phyloP scores from a whole-genome alignment of 352 stramenopile genomes.

The Phytophthora cajani region DNA sequence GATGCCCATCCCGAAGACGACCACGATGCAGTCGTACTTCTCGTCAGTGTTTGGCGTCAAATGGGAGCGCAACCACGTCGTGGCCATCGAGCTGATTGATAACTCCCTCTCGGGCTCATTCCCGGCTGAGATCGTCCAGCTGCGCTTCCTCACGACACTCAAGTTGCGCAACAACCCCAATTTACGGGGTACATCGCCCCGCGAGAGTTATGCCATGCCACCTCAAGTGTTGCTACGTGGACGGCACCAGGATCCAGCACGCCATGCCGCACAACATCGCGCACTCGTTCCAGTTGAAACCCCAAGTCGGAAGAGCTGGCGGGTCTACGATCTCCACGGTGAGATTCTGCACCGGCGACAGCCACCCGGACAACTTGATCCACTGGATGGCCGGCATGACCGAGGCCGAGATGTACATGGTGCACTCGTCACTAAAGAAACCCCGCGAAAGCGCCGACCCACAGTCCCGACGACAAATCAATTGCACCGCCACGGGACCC shows the following conservation, averaged over 20 bases:
- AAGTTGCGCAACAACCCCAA: constrained; percentile 66
- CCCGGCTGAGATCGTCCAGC: constrained; percentile 44
- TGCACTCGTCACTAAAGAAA: constrained; percentile 57
- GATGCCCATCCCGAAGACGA: constrained; percentile 19
- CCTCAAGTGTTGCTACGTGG: constrained; percentile 70
- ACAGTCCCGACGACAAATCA: constrained; percentile 24
- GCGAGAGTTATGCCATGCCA: constrained; percentile 49
- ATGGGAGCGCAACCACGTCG: constrained; percentile 71
- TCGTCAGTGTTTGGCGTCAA: constrained; percentile 45
- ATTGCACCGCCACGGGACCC: constrained; percentile 60
- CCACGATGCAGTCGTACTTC: constrained; percentile 47
- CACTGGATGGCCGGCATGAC: constrained; percentile 65
- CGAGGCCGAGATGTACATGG: constrained; percentile 61
- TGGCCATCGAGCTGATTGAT: constrained; percentile 55
- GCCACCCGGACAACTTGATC: constrained; percentile 22
- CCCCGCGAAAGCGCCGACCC: constrained; percentile 35
- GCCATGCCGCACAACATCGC: constrained; percentile 52
- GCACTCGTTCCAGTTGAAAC: constrained; percentile 57
- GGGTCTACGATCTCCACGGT: constrained; percentile 43
- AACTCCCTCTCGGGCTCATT: constrained; percentile 61
- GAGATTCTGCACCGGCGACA: constrained; percentile 47
- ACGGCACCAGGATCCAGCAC: constrained; percentile 57
- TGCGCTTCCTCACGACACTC: constrained; percentile 58
- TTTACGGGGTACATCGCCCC: constrained; percentile 41
- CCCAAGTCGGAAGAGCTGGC: background rate